Percentiles rank a stretch among this genome's conserved stretches.
These are phyloP conservation scores for Medakamo hakoo DNA, from an alignment of 139 green algal genomes.

Conservation along the genomic window DNA sequence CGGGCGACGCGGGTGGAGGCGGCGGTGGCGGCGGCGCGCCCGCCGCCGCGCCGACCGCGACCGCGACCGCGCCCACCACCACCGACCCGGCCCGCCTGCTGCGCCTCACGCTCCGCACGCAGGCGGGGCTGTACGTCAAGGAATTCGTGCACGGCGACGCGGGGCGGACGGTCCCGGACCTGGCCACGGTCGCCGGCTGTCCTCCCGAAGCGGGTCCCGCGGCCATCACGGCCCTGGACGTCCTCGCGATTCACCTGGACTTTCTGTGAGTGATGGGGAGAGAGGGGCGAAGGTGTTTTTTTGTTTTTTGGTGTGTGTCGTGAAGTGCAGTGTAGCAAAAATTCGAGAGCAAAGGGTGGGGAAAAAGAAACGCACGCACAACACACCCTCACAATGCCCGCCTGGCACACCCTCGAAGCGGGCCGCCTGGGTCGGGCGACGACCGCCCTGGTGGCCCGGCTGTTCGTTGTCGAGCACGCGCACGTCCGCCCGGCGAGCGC, in stretches of 20 bases:
- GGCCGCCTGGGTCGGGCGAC: too few species aligned
- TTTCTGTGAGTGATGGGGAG: constrained; percentile 22
- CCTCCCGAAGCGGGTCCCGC: constrained; percentile 1
- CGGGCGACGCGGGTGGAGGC: constrained; percentile 3
- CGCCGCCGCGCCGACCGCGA: neutral
- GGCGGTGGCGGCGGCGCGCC: neutral
- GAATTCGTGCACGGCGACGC: constrained; percentile 81
- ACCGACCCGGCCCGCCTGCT: constrained; percentile 6
- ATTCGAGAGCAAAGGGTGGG: too few species aligned
- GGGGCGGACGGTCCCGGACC: constrained; percentile 46
- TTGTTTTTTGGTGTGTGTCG: neutral
- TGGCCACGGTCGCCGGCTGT: constrained; percentile 29
- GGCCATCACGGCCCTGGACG: constrained; percentile 39
- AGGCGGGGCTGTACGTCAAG: constrained; percentile 80
- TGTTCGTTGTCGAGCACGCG: too few species aligned
- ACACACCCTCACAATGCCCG: too few species aligned
- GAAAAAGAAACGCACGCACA: neutral
- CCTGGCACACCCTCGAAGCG: too few species aligned
- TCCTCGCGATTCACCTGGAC: constrained; percentile 31
- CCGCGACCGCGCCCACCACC: constrained; percentile 1
- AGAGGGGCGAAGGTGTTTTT: too few species aligned
- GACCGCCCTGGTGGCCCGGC: too few species aligned
- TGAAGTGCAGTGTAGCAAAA: neutral
- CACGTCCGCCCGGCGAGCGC: too few species aligned
- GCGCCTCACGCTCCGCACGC: constrained; percentile 43